Conservation (phyloP, 2,329 filamentous ascomycete species). For the Lecanoromycetidae sp. region DNA sequence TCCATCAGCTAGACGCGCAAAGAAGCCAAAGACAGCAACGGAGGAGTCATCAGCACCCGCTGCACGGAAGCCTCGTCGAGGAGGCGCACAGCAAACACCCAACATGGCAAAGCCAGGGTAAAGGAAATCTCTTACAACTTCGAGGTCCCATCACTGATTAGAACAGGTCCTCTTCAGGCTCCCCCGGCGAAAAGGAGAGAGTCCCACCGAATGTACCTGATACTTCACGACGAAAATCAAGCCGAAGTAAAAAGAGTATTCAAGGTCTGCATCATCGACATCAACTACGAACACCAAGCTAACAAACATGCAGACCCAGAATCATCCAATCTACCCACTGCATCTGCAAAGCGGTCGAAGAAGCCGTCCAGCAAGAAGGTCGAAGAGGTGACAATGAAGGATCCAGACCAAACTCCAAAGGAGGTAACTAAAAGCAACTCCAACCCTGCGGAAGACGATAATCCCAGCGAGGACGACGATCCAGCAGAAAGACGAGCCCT, state of each 20-base stretch:
- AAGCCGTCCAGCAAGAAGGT: conserved; percentile 43
- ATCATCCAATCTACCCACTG: conserved; percentile 23
- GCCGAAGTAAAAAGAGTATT: conserved; percentile 54
- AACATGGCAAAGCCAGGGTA: conserved; percentile 67
- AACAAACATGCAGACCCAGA: conserved; percentile 21
- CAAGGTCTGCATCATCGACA: conserved; percentile 33
- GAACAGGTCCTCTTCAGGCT: conserved; percentile 49
- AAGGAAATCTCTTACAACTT: conserved; percentile 22
- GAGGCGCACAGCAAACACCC: conserved; percentile 21
- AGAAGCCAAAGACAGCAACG: conserved; percentile 56
- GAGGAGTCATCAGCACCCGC: conserved; percentile 29
- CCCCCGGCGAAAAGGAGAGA: conserved; percentile 50
- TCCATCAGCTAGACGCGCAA: conserved; percentile 48
- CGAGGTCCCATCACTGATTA: conserved; percentile 21
- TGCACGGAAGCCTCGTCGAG: conserved; percentile 35
- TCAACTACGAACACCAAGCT: not conserved
- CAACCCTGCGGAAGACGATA: conserved; percentile 31
- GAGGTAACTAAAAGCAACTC: conserved; percentile 46
- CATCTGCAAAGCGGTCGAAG: conserved; percentile 37
- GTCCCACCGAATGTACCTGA: conserved; percentile 40
- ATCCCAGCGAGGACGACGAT: conserved; percentile 53
- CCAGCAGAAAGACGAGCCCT: conserved; percentile 43
- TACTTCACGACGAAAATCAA: conserved; percentile 60
- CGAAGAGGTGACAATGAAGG: conserved; percentile 59
- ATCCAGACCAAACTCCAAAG: conserved; percentile 45